phyloP scores from a whole-genome alignment of 129 eudicot species.

The Tagetes erecta region DNA sequence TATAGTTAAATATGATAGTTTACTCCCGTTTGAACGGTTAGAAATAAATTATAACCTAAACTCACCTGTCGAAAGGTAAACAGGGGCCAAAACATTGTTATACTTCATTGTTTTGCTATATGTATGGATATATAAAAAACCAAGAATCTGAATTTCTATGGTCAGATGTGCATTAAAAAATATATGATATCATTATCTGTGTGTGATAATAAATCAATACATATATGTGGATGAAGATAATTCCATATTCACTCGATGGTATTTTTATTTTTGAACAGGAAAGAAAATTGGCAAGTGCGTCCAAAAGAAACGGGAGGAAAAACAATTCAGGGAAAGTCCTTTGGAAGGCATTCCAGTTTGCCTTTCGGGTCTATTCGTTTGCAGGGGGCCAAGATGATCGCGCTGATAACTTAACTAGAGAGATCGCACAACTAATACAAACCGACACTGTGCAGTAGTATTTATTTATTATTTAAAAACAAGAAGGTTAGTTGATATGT shows the following conservation, averaged over 20 bases:
- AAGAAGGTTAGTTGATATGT: conserved; percentile 30
- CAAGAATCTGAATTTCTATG: background rate
- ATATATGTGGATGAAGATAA: background rate
- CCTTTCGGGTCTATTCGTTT: conserved; percentile 77
- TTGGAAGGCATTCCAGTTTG: conserved; percentile 89
- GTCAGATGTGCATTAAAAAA: background rate
- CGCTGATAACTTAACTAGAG: conserved; percentile 73
- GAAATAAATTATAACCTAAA: background rate
- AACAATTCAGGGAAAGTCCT: conserved; percentile 54
- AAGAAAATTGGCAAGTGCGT: conserved; percentile 44
- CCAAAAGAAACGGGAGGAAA: conserved; percentile 47
- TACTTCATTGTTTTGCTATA: background rate
- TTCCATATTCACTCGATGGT: background rate
- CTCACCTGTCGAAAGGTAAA: background rate
- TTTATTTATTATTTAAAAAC: background rate
- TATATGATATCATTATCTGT: background rate
- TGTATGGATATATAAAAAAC: background rate
- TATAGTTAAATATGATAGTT: background rate
- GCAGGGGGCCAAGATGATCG: conserved; percentile 96
- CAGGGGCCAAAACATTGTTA: background rate
- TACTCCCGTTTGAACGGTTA: background rate
- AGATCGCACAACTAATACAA: conserved; percentile 72
- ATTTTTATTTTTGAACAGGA: conserved; percentile 44
- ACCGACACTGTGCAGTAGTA: conserved; percentile 44
- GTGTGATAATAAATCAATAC: background rate